These are phyloP conservation scores for Apophysomyces sp. DNA, from an alignment of 371 early-diverging fungal species.

Conservation along the genomic window DNA sequence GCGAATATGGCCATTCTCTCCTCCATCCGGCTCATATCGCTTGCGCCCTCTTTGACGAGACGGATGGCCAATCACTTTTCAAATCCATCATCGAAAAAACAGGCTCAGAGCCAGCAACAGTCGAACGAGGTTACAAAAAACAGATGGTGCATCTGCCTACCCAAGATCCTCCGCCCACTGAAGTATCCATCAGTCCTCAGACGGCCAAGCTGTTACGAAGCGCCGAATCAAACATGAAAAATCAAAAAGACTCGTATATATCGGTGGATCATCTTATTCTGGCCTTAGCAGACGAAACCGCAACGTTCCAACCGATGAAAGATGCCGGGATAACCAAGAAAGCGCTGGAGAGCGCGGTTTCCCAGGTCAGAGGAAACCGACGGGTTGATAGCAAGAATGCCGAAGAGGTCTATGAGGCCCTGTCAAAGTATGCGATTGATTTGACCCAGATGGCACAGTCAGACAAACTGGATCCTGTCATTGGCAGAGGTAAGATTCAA, in stretches of 20 bases:
- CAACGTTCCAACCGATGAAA: conserved; percentile 60
- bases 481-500: conserved; percentile 57
- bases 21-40: conserved; percentile 83
- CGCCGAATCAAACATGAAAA: conserved; percentile 77
- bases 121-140: conserved; percentile 80
- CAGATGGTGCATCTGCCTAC: conserved; percentile 77
- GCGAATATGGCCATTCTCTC: conserved; percentile 76
- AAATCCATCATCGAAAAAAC: conserved; percentile 77
- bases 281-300: conserved; percentile 72
- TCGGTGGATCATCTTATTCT: conserved; percentile 87
- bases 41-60: conserved; percentile 76
- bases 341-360: conserved; percentile 74
- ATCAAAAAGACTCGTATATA: conserved; percentile 84
- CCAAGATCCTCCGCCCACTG: conserved; percentile 85
- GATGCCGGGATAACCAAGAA: conserved; percentile 74
- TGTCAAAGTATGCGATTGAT: conserved; percentile 94
- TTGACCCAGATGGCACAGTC: conserved; percentile 75
- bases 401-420: conserved; percentile 83
- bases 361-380: conserved; percentile 81
- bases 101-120: conserved; percentile 73
- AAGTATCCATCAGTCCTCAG: conserved; percentile 64
- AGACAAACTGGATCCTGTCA: conserved; percentile 84
- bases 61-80: conserved; percentile 60
- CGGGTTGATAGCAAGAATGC: conserved; percentile 84
- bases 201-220: conserved; percentile 62